These are phyloP conservation scores for Huntiella savannae DNA, from an alignment of 2,329 filamentous ascomycete species.

Conservation along the genomic window DNA sequence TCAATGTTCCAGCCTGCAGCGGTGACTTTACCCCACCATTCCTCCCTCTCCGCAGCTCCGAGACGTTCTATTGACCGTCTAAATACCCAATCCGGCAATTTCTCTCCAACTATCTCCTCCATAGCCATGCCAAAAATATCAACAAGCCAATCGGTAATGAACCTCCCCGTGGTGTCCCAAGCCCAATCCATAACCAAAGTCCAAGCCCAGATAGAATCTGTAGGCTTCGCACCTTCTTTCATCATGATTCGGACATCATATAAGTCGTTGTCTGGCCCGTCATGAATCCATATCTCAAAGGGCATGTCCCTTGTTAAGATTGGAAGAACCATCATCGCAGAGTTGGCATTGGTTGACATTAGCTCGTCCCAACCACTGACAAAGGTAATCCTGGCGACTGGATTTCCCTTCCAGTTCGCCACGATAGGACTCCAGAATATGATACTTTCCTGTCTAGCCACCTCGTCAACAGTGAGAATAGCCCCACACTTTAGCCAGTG, in stretches of 20 bases:
- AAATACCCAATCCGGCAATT: not conserved
- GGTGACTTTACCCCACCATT: slow-evolving; percentile 11
- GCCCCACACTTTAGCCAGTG: slow-evolving; percentile 28
- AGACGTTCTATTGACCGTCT: not conserved
- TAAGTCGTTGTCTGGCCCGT: slow-evolving; percentile 8
- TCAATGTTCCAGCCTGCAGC: slow-evolving; percentile 20
- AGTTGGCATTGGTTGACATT: slow-evolving; percentile 8
- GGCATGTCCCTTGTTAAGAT: slow-evolving; percentile 14
- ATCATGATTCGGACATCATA: slow-evolving; percentile 20
- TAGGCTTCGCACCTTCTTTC: slow-evolving; percentile 16
- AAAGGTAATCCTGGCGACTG: slow-evolving; percentile 22
- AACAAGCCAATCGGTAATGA: not conserved
- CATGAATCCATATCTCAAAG: slow-evolving; percentile 7
- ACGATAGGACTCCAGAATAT: slow-evolving; percentile 26
- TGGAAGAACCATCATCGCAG: slow-evolving; percentile 12
- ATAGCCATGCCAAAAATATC: not conserved
- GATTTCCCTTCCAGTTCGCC: slow-evolving; percentile 15
- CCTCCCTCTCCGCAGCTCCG: not conserved
- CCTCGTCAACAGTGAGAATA: slow-evolving; percentile 44
- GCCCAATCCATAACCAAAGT: slow-evolving; percentile 21
- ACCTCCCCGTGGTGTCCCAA: slow-evolving; percentile 16
- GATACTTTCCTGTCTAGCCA: slow-evolving; percentile 45
- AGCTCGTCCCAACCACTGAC: slow-evolving; percentile 24
- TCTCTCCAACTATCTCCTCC: not conserved
- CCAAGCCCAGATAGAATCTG: slow-evolving; percentile 20